Percentiles rank a stretch among this genome's conserved stretches.
phyloP scores from a whole-genome alignment of 306 rosid genomes.

The Casuarina glauca region DNA sequence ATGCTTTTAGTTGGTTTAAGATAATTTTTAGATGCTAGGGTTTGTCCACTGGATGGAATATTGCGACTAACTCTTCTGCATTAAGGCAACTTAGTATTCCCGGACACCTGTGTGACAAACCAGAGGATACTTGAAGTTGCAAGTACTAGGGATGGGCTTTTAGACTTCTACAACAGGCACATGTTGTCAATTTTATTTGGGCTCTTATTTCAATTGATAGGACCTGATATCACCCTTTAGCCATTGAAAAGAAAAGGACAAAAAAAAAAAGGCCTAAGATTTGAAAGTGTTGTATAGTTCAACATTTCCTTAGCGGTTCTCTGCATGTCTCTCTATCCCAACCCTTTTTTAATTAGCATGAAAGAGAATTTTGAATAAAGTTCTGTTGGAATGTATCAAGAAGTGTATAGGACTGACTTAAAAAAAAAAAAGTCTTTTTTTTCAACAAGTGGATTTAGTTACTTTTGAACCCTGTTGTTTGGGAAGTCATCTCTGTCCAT shows the following conservation, averaged over 20 bases:
- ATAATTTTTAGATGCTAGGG: neutral
- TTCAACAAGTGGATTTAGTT: neutral
- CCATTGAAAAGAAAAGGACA: too few species aligned
- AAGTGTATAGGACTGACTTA: neutral
- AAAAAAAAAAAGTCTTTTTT: neutral
- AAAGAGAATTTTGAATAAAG: neutral
- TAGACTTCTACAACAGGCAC: neutral
- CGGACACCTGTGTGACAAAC: neutral
- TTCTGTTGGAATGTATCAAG: neutral
- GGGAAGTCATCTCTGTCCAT: constrained; percentile 10
- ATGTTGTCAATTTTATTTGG: neutral
- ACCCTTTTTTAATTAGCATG: neutral
- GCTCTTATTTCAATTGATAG: neutral
- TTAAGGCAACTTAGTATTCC: neutral
- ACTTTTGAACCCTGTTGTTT: constrained; percentile 1
- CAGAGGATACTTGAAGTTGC: neutral
- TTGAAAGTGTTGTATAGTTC: too few species aligned
- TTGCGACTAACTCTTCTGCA: neutral
- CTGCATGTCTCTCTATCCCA: neutral
- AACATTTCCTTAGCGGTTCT: too few species aligned
- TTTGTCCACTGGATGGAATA: neutral
- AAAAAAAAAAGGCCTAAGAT: too few species aligned
- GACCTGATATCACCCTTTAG: too few species aligned
- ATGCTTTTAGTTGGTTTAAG: constrained; percentile 5
- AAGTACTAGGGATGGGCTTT: neutral